Evolutionary conservation across 2,329 filamentous ascomycete genomes (phyloP).

Genomic region (Diaporthe sp.): DNA sequence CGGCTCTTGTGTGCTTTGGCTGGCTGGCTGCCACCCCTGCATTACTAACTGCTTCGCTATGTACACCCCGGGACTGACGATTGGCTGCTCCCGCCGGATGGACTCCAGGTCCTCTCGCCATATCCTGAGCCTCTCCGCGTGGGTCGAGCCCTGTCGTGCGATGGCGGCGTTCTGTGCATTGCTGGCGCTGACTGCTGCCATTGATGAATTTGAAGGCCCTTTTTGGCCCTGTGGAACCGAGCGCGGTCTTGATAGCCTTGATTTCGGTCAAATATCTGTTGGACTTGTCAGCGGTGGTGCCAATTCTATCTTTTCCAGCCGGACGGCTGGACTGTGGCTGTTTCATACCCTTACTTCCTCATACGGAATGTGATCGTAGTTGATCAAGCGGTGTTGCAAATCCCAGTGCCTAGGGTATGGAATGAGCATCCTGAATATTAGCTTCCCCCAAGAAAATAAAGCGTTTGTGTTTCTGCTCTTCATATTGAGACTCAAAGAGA

Average conservation of each 20-base stretch:
- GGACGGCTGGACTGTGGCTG: neutral
- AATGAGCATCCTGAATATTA: neutral
- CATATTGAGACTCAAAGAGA: neutral
- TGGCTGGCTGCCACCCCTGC: too few species aligned
- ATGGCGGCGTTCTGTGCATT: neutral
- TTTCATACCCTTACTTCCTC: neutral
- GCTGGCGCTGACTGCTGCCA: neutral
- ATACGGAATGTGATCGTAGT: neutral
- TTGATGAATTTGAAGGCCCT: neutral
- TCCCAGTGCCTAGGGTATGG: too few species aligned
- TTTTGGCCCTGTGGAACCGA: neutral
- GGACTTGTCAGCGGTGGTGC: neutral
- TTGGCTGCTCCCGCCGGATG: constrained; percentile 2
- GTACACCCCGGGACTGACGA: neutral
- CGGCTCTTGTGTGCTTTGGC: too few species aligned
- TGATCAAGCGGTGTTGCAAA: neutral
- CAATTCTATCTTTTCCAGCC: neutral
- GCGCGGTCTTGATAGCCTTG: neutral
- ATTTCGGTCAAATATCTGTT: neutral
- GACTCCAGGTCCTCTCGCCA: constrained; percentile 22
- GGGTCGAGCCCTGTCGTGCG: neutral
- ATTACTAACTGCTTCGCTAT: neutral
- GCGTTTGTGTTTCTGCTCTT: neutral
- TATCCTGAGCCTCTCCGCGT: neutral
- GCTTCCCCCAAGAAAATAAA: neutral